Conservation (phyloP, 1,284 basidiomycete genomes). For the Cryptococcus sp. region DNA sequence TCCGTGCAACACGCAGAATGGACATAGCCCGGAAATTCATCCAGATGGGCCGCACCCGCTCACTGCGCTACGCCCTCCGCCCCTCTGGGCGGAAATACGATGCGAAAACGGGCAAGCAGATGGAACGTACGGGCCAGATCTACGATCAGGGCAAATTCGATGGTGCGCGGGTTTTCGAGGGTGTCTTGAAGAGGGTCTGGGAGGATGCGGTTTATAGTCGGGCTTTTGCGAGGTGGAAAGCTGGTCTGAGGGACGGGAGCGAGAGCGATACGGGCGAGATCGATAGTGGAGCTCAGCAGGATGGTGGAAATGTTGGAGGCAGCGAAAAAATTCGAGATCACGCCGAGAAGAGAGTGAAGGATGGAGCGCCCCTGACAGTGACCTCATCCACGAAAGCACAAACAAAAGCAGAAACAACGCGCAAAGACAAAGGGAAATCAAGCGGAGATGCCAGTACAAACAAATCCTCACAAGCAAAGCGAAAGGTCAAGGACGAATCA, state of each 20-base stretch:
- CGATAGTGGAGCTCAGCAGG: not conserved
- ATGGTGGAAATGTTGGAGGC: not conserved
- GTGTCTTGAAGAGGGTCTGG: conserved; percentile 22
- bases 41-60: conserved; percentile 40
- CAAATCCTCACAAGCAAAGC: too few species aligned
- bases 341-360: not conserved
- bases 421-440: not conserved
- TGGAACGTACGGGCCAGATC: conserved; percentile 28
- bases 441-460: too few species aligned
- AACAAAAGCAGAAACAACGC: not conserved
- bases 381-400: not conserved
- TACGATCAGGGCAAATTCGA: conserved; percentile 33
- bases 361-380: not conserved
- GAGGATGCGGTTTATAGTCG: conserved; percentile 24
- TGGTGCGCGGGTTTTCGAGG: conserved; percentile 30
- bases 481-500: too few species aligned
- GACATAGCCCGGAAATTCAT: conserved; percentile 40
- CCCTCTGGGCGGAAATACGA: conserved; percentile 35
- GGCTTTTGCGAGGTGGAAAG: conserved; percentile 25
- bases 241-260: not conserved
- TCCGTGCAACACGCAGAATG: conserved; percentile 23
- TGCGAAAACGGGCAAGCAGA: conserved; percentile 15
- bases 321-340: too few species aligned
- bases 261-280: not conserved
- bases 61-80: conserved; percentile 36